Evolutionary conservation across 768 basidiomycete species (phyloP), one percentile per base, ranked within the genome.

Genomic region (Chalciporus sphaerocephalus): DNA sequence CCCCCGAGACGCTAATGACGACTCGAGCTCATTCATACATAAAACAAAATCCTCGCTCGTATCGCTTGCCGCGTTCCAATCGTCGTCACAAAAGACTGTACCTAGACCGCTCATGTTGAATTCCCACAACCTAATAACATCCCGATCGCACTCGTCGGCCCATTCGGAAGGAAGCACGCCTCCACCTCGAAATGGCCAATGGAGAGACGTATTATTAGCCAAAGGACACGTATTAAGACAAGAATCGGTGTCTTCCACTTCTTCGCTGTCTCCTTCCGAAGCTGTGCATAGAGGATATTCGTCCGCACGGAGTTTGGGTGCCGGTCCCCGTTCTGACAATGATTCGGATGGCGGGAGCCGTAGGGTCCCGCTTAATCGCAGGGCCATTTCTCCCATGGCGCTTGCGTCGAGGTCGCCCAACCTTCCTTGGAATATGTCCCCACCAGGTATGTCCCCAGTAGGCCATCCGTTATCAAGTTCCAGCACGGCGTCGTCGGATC

Each of bases 371-470:
- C 56, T 89, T 40, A 83, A 85, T 58, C 78, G 86, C 24, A 75
- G 75, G 50, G 79, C 81, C 11, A 62, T 86, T 5, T 88, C 87
- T 4, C 85, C 87, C 4, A 83, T 87, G 81, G 84, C 85, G 15
- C 71, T 79, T 24, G 67, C 64, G 12, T 78, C 71, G 47, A 70
- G 74, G 45, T 59, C 69, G 16, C 60, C 63, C 23, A 65, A 55
- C 46, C 56, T 62, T 10, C 57, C 62, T 11, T 61, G 69, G 69
- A 59, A 56, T 9, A 30, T 67, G 57, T 64, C 20, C 68, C 74
- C 69, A 1, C 58, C 59, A 0, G 63, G 65, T n/a, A 28, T 72
- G 75, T 3, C n/a, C n/a, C n/a, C n/a, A n/a, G n/a, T n/a, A n/a
- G 40, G 48, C 6, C 50, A 56, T 22, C 45, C 50, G 1, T 46